Base-by-base conservation (phyloP, 768 basidiomycete species). In the Lactifluus pinguis region DNA sequence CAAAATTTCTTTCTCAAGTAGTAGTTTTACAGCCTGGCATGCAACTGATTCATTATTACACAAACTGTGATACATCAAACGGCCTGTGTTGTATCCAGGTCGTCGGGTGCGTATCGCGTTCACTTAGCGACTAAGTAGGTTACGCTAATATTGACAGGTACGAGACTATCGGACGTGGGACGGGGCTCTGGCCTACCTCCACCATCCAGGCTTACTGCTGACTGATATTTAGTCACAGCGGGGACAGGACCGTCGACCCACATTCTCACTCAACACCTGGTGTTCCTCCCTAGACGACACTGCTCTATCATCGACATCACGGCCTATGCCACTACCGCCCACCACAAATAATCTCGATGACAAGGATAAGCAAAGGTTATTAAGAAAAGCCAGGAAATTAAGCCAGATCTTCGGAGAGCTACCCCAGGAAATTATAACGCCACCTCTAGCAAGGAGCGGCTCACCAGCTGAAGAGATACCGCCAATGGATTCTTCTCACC, bases 341-440 rank as follows among this genome's bases (percentile, higher is more conserved):
- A 73, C 69, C 29, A 64, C 67, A 19, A 75, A 76, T 64, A 69
- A 72, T 14, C 71, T 75, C 29, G 71, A 70, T 55, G 68, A 69
- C 14, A 64, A 65, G 56, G 71, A 76, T 55, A 77, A 76, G 63
- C 73, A 69, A 55, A 73, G 71, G 62, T 66, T 76, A 53, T 61
- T 78, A 55, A 73, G 72, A 66, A 77, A 79, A 61, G 72, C 75
- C 29, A 70, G 75, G 41, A 80, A 77, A 63, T 69, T 82, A 50
- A 76, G 74, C 62, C 74, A 70, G 53, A 73, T 77, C 50, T 74
- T 82, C 45, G 75, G 75, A 41, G 73, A 77, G 32, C 56, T 72
- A 3, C 68, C 76, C 15, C 57, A 66, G 19, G 60, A 61, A 21
- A 48, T 49, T 14, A 36, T 59, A 36, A 49, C 52, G 4, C 65